Evolutionary conservation across 2,329 filamentous ascomycete genomes (phyloP), one percentile per base, ranked within the genome.

Genomic region (Ascocoryne sarcoides): DNA sequence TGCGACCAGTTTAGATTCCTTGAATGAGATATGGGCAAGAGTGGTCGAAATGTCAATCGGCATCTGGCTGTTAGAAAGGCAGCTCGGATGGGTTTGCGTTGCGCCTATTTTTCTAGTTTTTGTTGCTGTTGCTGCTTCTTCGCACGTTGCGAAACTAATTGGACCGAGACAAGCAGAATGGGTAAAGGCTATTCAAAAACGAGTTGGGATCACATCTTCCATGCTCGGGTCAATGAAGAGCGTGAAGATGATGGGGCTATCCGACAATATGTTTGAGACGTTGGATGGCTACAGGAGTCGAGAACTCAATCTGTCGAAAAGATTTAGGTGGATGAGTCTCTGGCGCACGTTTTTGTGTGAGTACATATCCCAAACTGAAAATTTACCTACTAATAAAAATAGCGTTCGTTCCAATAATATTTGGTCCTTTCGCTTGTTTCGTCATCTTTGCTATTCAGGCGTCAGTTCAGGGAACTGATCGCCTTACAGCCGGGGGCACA

Each of bases 311-410:
- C 30, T 47, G 2, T 43, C 46, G 4, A 46, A 42, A 18, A 41
- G 37, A 7, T 53, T 43, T 23, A 31, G 47, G 33, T 30, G 43
- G 10, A 42, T 50, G 42, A 32, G 38, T 16, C 9, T 48, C 17
- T 48, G 41, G 41, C 32, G 45, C 31, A 42, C 45, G 41, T 23
- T 48, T 16, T 32, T 50, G 29, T 44, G 45, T 47, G 20, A 19
- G 46, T 36, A 32, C 10, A n/a, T n/a, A 14, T 9, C 8, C 19
- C 8, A 3, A 8, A 20, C 10, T 45, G 40, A 3, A 95, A 94
- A 58, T 79, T 95, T 36, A 5, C 18, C 14, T 18, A 36, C 41
- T 39, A 32, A 32, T 20, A 10, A 18, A 12, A 18, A 4, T 20
- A 49, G 44, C 44, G 10, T 45, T 49, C 19, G 12, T 47, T 3